Evolutionary conservation across 768 basidiomycete species (phyloP), one percentile per base, ranked within the genome.

Genomic region (Mycena haematopus): DNA sequence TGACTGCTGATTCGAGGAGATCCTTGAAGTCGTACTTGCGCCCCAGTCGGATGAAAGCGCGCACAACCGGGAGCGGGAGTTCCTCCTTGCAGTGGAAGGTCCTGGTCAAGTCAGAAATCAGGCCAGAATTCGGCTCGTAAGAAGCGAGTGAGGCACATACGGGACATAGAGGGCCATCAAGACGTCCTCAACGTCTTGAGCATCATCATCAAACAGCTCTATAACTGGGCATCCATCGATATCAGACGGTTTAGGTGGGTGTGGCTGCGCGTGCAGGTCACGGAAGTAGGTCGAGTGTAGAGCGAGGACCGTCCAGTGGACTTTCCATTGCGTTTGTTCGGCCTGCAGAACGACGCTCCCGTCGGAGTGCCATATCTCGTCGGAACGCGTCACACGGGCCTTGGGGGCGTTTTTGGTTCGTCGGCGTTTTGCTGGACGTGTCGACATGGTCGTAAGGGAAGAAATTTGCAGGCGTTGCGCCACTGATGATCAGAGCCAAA

Each of bases 11-110:
- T 11, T 49, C 17, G 6, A 49, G 27, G 6, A 49, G 27, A 15
- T 49, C 25, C 24, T 49, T 49, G 47, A 27, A 49, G 15, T 49
- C 25, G 27, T 49, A 49, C 47, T 49, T 49, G 25, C 47, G 47
- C 13, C 47, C 47, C 6, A 49, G 25, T 9, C 47, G 25, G 13
- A 49, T 19, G 10, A 49, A 19, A 27, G 47, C 47, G 17, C 47
- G 21, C 25, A 49, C 25, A 19, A 17, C 47, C 24, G 25, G 14
- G 15, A 49, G 25, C 14, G 47, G 25, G 1, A 49, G 47, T 1
- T 2, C 6, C 27, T 27, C 19, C 27, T 49, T 9, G 47, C 40
- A 19, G 19, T 19, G 40, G 19, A 42, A 42, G 4, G 40, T n/a
- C 15, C 40, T 42, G 19, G 15, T 8, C 36, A 38, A 38, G 36